Evolutionary conservation across 108 stramenopile genomes (phyloP), one percentile per base, ranked within the genome.

Genomic region (Cyclostephanos invisitatus): DNA sequence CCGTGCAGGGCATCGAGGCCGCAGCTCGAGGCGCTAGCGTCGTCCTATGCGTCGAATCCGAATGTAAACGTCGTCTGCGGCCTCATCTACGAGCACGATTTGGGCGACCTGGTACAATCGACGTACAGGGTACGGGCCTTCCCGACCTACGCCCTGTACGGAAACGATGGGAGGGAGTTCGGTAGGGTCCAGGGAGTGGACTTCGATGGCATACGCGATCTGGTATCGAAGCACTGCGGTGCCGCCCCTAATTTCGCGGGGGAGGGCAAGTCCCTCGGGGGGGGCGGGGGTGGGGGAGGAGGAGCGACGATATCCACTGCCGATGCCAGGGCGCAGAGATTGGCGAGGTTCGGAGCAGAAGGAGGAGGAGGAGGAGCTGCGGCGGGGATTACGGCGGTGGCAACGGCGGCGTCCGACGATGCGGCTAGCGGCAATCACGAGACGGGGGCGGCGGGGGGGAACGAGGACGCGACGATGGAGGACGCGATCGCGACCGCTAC

Each of bases 131-230:
- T 94, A 21, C 72, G 78, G 20, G 93, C 93, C 53, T 94, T 92
- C 73, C 93, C 93, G 3, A 92, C 93, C 32, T 91, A 91, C 62
- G 81, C 81, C 11, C 53, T 89, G 5, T 92, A 81, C 50, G 47
- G 51, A 7, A 46, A 60, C 9, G 17, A 14, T 12, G 76, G 72
- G 21, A 63, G 38, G 1, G 87, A 90, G 68, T 54, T 82, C 22
- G 81, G 85, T 15, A 83, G 89, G 15, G 84, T 94, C 2, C 82
- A 86, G 54, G 93, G 93, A 9, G 91, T 83, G 36, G 85, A 92
- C 66, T 72, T 94, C 54, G 75, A 77, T 2, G 88, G 81, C 20
- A 73, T 94, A 38, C 60, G 85, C 53, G 58, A 58, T 14, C 71
- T 92, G 81, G 80, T 95, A 27, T 40, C 73, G 21, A 42, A 62